These are phyloP conservation scores for Amyloporia xantha DNA, from an alignment of 768 basidiomycete genomes.

Conservation along the genomic window DNA sequence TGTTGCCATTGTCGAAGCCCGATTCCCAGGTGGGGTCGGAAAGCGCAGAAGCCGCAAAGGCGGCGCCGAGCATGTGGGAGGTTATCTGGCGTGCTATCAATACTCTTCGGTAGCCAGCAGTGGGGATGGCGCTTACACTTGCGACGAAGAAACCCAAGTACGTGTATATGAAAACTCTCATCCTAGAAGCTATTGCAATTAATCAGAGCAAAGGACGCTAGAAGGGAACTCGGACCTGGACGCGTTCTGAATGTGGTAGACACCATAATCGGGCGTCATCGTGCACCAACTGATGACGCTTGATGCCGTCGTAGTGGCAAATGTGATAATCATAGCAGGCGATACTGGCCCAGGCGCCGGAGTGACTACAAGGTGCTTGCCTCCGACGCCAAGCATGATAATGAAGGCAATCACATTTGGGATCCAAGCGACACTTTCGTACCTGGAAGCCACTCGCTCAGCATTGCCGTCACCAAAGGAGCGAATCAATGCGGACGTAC, in stretches of 20 bases:
- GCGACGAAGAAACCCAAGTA: constrained; percentile 40
- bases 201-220: not conserved
- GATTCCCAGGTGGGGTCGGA: constrained; percentile 32
- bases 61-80: constrained; percentile 38
- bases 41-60: constrained; percentile 37
- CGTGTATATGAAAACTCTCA: constrained; percentile 37
- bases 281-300: constrained; percentile 38
- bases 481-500: constrained; percentile 10
- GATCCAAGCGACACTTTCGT: constrained; percentile 34
- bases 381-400: constrained; percentile 32
- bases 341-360: constrained; percentile 25
- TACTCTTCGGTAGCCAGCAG: not conserved
- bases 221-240: constrained; percentile 23
- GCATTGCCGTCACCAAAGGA: not conserved
- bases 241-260: constrained; percentile 33
- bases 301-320: constrained; percentile 37
- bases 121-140: constrained; percentile 25
- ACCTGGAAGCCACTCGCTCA: constrained; percentile 16
- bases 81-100: constrained; percentile 23
- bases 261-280: constrained; percentile 42
- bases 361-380: constrained; percentile 25
- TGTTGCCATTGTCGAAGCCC: constrained; percentile 33
- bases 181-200: constrained; percentile 23
- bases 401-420: constrained; percentile 33
- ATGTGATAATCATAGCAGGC: constrained; percentile 32